Conservation (phyloP, 2,329 filamentous ascomycete genomes). For the Ilyonectria sp. region DNA sequence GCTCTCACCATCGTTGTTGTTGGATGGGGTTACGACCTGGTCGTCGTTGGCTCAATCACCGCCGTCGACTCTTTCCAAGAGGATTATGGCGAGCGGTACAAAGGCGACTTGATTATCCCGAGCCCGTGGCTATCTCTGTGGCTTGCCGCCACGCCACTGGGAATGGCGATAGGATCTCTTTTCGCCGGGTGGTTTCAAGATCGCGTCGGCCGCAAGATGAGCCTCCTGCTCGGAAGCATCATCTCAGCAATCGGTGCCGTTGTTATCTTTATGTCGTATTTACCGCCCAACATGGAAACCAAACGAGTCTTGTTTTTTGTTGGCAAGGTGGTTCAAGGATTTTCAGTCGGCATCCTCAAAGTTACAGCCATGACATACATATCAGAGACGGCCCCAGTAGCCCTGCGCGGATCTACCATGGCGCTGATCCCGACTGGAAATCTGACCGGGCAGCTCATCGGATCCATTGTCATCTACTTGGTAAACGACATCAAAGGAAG, state of each 20-base stretch:
- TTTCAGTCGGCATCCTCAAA: slow-evolving; percentile 46
- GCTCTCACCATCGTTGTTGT: slow-evolving; percentile 47
- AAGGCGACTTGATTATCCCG: slow-evolving; percentile 46
- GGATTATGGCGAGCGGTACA: slow-evolving; percentile 47
- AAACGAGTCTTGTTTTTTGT: slow-evolving; percentile 47
- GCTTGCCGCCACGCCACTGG: slow-evolving; percentile 43
- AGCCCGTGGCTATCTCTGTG: slow-evolving; percentile 49
- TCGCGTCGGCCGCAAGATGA: slow-evolving; percentile 44
- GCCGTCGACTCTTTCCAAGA: slow-evolving; percentile 48
- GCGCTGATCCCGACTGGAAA: slow-evolving; percentile 49
- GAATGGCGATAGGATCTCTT: slow-evolving; percentile 43
- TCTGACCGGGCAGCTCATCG: slow-evolving; percentile 47
- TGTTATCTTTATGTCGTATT: slow-evolving; percentile 49
- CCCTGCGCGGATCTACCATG: slow-evolving; percentile 47
- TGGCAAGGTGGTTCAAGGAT: slow-evolving; percentile 47
- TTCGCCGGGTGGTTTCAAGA: slow-evolving; percentile 50
- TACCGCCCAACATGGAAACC: slow-evolving; percentile 8
- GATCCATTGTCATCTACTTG: slow-evolving; percentile 41
- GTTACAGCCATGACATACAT: slow-evolving; percentile 57
- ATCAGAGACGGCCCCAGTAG: slow-evolving; percentile 48
- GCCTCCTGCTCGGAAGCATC: slow-evolving; percentile 44
- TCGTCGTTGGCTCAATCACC: slow-evolving; percentile 48
- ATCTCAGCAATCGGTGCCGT: slow-evolving; percentile 44
- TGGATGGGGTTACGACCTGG: slow-evolving; percentile 51
- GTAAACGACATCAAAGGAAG: slow-evolving; percentile 40